Base-by-base conservation (phyloP, 306 rosid species). In the Fagus crenata region DNA sequence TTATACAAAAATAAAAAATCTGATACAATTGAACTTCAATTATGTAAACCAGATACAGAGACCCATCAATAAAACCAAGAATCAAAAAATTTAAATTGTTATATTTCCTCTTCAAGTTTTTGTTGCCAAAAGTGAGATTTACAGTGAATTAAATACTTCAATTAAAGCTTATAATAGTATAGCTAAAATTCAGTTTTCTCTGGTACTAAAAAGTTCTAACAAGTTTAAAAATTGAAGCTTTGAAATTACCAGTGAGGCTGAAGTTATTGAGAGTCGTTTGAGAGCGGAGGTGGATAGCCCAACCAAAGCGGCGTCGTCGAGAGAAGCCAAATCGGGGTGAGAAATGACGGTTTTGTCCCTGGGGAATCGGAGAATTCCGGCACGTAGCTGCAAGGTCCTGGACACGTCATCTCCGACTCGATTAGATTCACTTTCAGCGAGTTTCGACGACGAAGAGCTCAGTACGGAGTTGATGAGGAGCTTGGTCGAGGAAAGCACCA, bases 401-500 rank as follows among this genome's bases (percentile, higher is more conserved):
- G 70, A 40, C 74, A 71, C 63, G 14, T 53, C 79, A 75, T 73
- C 72, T 35, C 13, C 18, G 33, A 74, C 71, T n/a, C 79, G 77
- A 70, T 11, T 22, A 37, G 33, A 33, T 56, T 32, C 65, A 12
- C 11, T 68, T 68, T 78, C 70, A 12, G 31, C 13, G 39, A 74
- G 73, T 11, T 58, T 80, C 39, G 80, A 73, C 4, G 89, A 9
- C 51, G 81, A 81, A 2, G 89, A 80, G 41, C 56, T 76, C 46
- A 89, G 75, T 9, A 89, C 75, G 69, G 96, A 92, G 72, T 76
- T 82, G 79, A 95, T 4, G 53, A 86, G 75, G 49, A 75, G 53
- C 58, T 85, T 92, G 41, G 98, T 90, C 49, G 96, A 92, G 78
- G 85, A 80, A 31, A 95, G 92, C 2, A 95, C 64, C 82, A 92